Conservation (phyloP, 2,329 filamentous ascomycete species). For the Colletotrichum shisoi region DNA sequence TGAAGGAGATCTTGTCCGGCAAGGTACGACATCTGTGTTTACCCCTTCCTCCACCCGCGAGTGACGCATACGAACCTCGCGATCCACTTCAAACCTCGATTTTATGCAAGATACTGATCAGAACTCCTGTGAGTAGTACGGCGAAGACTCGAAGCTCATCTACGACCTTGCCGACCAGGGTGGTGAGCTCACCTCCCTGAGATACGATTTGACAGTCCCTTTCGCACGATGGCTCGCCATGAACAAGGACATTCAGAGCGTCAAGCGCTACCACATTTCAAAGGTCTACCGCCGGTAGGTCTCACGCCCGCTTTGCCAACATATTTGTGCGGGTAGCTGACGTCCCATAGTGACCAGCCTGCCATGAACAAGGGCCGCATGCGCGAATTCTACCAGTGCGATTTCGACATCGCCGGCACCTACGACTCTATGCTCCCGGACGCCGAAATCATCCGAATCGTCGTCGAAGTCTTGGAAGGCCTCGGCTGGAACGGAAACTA, state of each 20-base stretch:
- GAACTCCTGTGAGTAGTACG: conserved; percentile 46
- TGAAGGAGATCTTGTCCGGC: conserved; percentile 83
- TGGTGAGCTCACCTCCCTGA: conserved; percentile 77
- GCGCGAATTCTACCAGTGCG: conserved; percentile 97
- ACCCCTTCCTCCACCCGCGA: conserved; percentile 21
- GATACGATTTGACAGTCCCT: conserved; percentile 88
- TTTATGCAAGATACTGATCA: conserved; percentile 14
- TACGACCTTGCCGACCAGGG: conserved; percentile 76
- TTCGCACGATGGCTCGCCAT: conserved; percentile 93
- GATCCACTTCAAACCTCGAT: conserved; percentile 21
- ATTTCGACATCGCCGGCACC: conserved; percentile 89
- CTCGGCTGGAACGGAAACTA: conserved; percentile 77
- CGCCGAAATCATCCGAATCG: conserved; percentile 85
- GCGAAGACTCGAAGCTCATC: conserved; percentile 83
- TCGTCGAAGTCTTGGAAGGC: conserved; percentile 83
- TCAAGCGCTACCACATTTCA: conserved; percentile 94
- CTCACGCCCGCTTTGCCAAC: not conserved
- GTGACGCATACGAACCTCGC: conserved; percentile 26
- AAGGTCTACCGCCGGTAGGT: conserved; percentile 68
- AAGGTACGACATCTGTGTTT: conserved; percentile 56
- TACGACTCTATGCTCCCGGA: conserved; percentile 94
- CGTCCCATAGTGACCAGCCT: conserved; percentile 69
- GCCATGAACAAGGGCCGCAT: conserved; percentile 91
- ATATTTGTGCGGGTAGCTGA: conserved; percentile 43
- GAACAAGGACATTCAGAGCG: conserved; percentile 81